Conservation (phyloP, 2,329 filamentous ascomycete species). For the Penicillium janthinellum region DNA sequence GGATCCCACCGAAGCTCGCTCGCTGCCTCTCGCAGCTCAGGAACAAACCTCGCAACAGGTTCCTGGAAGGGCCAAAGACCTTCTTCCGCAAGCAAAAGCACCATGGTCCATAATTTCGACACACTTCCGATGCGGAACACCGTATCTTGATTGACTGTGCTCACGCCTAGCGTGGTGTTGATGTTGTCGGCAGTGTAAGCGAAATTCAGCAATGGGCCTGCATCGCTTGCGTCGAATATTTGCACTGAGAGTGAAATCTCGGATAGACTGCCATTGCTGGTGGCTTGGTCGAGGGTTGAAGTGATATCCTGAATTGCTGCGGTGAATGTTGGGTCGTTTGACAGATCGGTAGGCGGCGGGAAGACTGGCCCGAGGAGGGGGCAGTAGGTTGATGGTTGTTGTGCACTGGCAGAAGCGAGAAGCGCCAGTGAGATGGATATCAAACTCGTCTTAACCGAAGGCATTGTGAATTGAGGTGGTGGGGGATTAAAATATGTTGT, state of each 20-base stretch:
- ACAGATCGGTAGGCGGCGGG: conserved; percentile 7
- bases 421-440: not conserved
- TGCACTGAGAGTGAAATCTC: conserved; percentile 15
- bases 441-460: not conserved
- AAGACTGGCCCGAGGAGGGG: conserved; percentile 13
- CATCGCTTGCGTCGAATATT: conserved; percentile 8
- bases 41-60: conserved; percentile 29
- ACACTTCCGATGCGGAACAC: conserved; percentile 49
- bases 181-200: conserved; percentile 7
- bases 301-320: conserved; percentile 6
- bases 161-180: conserved; percentile 14
- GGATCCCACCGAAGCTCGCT: not conserved
- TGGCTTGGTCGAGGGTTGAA: conserved; percentile 2
- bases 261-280: conserved; percentile 2
- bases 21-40: conserved; percentile 22
- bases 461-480: not conserved
- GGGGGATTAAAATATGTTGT: not conserved
- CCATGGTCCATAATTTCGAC: conserved; percentile 48
- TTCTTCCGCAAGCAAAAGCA: conserved; percentile 35
- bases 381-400: not conserved
- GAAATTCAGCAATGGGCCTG: conserved; percentile 5
- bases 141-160: conserved; percentile 42
- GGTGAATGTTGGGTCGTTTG: conserved; percentile 3
- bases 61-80: conserved; percentile 24
- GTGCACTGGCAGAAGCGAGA: not conserved